phyloP scores from a whole-genome alignment of 176 grass and related monocot species.

The Tillandsia fasciculata region DNA sequence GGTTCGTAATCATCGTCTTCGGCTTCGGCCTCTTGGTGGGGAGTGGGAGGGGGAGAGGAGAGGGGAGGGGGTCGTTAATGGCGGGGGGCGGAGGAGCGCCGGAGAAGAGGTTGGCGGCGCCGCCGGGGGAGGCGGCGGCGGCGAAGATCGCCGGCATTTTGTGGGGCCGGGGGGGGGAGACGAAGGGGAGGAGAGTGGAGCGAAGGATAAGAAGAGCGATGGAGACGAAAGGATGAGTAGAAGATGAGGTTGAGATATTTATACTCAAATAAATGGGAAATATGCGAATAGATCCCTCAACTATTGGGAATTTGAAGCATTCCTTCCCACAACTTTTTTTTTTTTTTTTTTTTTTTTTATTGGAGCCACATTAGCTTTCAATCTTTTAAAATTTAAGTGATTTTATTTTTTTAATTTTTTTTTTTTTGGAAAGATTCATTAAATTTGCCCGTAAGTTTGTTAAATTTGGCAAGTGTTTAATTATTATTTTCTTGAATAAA shows the following conservation, averaged over 20 bases:
- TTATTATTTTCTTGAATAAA: no score
- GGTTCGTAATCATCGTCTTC: background rate
- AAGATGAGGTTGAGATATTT: no score
- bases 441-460: no score
- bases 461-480: no score
- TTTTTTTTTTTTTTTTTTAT: background rate
- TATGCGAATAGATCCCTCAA: no score
- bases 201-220: background rate
- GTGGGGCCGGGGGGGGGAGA: slow-evolving; percentile 36
- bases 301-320: no score
- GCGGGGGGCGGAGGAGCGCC: slow-evolving; percentile 32
- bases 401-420: background rate
- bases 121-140: slow-evolving; percentile 2
- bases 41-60: slow-evolving; percentile 17
- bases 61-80: slow-evolving; percentile 28
- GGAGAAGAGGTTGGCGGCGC: slow-evolving; percentile 43
- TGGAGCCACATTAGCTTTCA: background rate
- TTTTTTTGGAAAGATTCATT: no score
- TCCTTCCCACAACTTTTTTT: background rate
- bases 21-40: background rate
- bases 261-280: no score
- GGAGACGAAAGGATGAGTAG: background rate
- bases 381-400: background rate
- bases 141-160: slow-evolving; percentile 17
- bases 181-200: background rate